Conservation (phyloP, 176 grass and related monocot genomes). For the Leersia perrieri region DNA sequence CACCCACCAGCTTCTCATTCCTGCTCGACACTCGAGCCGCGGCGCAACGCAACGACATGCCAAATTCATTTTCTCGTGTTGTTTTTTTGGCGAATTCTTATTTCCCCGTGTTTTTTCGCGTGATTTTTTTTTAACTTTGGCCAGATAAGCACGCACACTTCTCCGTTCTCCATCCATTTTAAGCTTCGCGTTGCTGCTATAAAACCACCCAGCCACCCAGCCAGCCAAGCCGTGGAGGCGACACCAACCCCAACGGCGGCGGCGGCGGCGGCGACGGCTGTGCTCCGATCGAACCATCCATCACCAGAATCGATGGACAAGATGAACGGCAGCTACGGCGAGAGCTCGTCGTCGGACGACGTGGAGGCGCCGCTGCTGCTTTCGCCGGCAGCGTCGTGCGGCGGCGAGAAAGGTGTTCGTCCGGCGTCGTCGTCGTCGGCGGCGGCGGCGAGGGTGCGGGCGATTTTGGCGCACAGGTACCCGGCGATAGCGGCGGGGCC, state of each 20-base stretch:
- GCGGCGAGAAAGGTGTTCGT: background rate
- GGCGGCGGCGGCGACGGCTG: background rate
- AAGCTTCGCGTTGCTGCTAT: background rate
- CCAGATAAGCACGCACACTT: background rate
- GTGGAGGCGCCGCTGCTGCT: constrained; percentile 48
- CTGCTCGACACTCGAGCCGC: background rate
- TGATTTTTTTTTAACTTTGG: background rate
- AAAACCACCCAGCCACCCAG: background rate
- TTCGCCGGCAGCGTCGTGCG: background rate
- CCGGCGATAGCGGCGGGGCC: constrained; percentile 54
- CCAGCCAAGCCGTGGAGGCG: background rate
- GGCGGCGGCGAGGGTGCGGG: background rate
- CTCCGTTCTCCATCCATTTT: background rate
- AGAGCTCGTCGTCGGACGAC: constrained; percentile 39
- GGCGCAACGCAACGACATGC: too few species aligned
- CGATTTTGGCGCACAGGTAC: constrained; percentile 50
- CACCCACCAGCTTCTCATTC: background rate
- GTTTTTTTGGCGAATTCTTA: background rate
- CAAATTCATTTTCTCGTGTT: background rate
- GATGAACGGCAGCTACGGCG: background rate
- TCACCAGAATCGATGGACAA: constrained; percentile 16
- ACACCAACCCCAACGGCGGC: background rate
- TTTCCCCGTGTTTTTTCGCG: background rate
- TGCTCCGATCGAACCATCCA: background rate
- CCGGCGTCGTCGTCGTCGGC: background rate